Base-by-base conservation (phyloP, 257 asterid genomes). In the Sherardia arvensis region DNA sequence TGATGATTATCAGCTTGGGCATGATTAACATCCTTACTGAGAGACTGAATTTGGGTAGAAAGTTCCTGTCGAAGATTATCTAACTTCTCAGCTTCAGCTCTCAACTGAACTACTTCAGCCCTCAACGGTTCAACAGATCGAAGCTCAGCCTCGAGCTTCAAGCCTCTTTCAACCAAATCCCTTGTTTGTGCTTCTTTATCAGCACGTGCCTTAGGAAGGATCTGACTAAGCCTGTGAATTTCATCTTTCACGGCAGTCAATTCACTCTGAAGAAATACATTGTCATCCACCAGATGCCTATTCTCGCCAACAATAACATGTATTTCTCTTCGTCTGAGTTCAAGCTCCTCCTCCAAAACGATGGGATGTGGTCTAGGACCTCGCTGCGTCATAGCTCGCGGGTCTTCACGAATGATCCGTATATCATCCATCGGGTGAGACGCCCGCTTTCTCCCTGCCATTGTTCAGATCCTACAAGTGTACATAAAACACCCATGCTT, bases 201-300 rank as follows among this genome's bases (percentile, higher is more conserved):
- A 33, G 82, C 87, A 59, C 76, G 89, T 64, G 84, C 65, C 68
- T 83, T 81, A 36, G 88, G 95, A 60, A 90, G 77, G 30, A 80
- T 79, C 76, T 87, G 90, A 69, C 83, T 73, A 69, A 93, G 38
- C 58, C 94, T 77, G 72, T 66, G 88, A 26, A 90, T 83, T 78
- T 93, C 97, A 34, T 87, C 99, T 77, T 90, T 93, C 33, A 85
- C 80, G 25, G 92, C 88, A 32, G 79, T 49, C 62, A 90, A 66
- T 70, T 93, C 96, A 73, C 97, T 78, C 61, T 93, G 91, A 58
- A 93, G 92, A 85, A 78, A 82, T 69, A 87, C 84, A 62, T 93
- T 93, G 64, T 85, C 97, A 55, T 87, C 96, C 54, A 92, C 64
- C 71, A 89, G 84, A 8, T 70, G 88, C 33, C 96, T 69, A 67